These are phyloP conservation scores for Rhizopogon vinicolor DNA, from an alignment of 768 basidiomycete genomes.

Conservation along the genomic window DNA sequence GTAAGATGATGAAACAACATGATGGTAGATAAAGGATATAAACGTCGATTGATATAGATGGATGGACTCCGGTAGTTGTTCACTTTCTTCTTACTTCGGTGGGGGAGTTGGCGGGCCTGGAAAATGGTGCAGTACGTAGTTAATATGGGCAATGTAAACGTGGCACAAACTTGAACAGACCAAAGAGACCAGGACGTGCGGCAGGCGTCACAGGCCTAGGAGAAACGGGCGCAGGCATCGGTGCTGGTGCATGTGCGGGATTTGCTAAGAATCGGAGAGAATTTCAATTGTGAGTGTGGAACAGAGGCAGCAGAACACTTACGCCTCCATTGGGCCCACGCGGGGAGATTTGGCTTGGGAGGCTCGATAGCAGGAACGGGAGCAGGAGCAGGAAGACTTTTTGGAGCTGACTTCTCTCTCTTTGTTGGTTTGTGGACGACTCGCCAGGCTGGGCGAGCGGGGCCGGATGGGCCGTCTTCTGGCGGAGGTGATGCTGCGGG, in stretches of 20 bases:
- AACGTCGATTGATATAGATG: not conserved
- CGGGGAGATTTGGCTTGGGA: conserved; percentile 54
- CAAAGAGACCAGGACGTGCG: conserved; percentile 61
- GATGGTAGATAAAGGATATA: not conserved
- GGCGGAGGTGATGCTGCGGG: conserved; percentile 40
- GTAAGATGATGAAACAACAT: not conserved
- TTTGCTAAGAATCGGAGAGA: conserved; percentile 43
- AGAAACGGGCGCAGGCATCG: conserved; percentile 28
- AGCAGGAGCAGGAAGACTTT: conserved; percentile 35
- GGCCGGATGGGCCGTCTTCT: conserved; percentile 40
- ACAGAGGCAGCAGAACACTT: conserved; percentile 19
- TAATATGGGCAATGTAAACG: not conserved
- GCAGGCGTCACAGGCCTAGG: conserved; percentile 41
- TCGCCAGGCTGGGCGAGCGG: conserved; percentile 71
- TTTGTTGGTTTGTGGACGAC: conserved; percentile 62
- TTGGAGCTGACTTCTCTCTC: conserved; percentile 39
- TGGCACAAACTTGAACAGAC: conserved; percentile 27
- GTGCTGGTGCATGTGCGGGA: conserved; percentile 51
- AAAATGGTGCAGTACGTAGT: not conserved
- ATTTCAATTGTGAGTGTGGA: not conserved
- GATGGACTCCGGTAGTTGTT: not conserved
- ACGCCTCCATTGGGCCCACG: conserved; percentile 89
- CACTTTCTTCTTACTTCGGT: conserved; percentile 30
- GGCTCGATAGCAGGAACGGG: conserved; percentile 36
- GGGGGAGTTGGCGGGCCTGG: conserved; percentile 45